Conservation (phyloP, 164 flowering plant genomes). For the Liquidambar formosana region DNA sequence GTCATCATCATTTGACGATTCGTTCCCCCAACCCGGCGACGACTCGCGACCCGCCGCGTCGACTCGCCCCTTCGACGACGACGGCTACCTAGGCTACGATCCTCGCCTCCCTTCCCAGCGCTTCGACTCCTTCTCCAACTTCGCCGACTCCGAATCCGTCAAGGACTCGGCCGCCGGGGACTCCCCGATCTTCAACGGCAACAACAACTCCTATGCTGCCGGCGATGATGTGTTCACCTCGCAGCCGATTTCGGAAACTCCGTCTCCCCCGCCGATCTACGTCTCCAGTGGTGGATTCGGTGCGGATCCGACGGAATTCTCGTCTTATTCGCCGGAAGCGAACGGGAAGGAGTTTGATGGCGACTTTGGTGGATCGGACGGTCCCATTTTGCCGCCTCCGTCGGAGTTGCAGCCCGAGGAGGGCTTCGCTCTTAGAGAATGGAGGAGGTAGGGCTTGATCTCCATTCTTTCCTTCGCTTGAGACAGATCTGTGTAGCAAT, state of each 20-base stretch:
- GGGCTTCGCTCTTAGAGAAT: conserved; percentile 46
- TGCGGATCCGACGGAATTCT: background rate
- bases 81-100: conserved; percentile 44
- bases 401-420: conserved; percentile 42
- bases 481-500: background rate
- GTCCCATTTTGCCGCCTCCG: conserved; percentile 35
- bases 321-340: conserved; percentile 14
- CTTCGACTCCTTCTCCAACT: conserved; percentile 49
- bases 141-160: no score
- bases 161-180: conserved; percentile 38
- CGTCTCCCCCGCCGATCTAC: conserved; percentile 27
- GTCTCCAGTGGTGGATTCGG: conserved; percentile 9
- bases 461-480: background rate
- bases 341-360: conserved; percentile 11
- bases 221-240: conserved; percentile 18
- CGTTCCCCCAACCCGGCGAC: conserved; percentile 31
- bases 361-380: conserved; percentile 23
- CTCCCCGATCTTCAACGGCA: conserved; percentile 25
- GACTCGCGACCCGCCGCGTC: conserved; percentile 26
- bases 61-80: conserved; percentile 48
- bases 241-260: conserved; percentile 9
- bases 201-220: conserved; percentile 14
- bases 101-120: conserved; percentile 51
- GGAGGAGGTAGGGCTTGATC: conserved; percentile 43
- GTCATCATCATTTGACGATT: conserved; percentile 33